Evolutionary conservation across 345 rosid genomes (phyloP).

Genomic region (Arabis alpina): DNA sequence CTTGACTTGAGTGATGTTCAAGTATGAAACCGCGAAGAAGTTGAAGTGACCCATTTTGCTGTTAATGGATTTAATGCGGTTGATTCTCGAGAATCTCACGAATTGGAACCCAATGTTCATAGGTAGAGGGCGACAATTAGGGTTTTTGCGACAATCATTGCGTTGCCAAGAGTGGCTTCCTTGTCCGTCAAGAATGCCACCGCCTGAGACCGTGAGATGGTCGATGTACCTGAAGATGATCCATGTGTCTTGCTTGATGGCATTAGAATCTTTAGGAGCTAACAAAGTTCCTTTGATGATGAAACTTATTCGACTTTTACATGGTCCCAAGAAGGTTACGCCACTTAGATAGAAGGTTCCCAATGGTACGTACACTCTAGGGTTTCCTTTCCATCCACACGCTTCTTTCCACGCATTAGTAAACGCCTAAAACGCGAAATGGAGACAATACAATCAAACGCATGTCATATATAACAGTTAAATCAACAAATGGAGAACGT

Average conservation of each 20-base stretch:
- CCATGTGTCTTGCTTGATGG: conserved; percentile 39
- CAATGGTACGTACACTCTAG: conserved; percentile 35
- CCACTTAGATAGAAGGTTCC: conserved; percentile 38
- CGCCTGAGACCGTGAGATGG: conserved; percentile 39
- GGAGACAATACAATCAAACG: neutral
- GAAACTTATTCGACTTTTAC: conserved; percentile 36
- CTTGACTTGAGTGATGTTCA: neutral
- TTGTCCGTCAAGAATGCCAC: conserved; percentile 41
- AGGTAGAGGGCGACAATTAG: conserved; percentile 20
- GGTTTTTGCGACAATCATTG: conserved; percentile 31
- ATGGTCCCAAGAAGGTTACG: conserved; percentile 38
- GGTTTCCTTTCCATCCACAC: conserved; percentile 27
- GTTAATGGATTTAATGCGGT: conserved; percentile 31
- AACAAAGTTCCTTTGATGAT: conserved; percentile 40
- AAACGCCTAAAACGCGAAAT: conserved; percentile 32
- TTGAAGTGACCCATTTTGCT: conserved; percentile 45
- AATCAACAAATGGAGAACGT: neutral
- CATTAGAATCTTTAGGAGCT: conserved; percentile 39
- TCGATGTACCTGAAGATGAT: conserved; percentile 35
- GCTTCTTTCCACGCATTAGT: conserved; percentile 43
- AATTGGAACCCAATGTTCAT: conserved; percentile 40
- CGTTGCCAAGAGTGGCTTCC: conserved; percentile 35
- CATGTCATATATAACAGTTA: neutral
- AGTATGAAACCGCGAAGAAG: conserved; percentile 25
- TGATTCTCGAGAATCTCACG: conserved; percentile 35